Conservation (phyloP, 768 basidiomycete genomes). For the Dictyophora rubrovolvata region DNA sequence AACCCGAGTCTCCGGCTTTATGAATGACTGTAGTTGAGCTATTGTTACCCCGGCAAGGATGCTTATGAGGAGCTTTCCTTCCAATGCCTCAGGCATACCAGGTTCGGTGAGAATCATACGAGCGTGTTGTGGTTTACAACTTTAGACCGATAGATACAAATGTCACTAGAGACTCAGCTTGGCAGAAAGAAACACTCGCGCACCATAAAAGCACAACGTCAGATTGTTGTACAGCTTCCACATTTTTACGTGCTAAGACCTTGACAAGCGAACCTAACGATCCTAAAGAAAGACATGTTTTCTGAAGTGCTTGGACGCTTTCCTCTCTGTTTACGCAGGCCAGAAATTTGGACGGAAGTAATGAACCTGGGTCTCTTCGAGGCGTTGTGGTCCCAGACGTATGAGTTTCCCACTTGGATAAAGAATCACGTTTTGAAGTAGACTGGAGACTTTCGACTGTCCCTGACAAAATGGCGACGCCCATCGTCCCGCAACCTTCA, state of each 20-base stretch:
- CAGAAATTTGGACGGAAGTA: conserved; percentile 69
- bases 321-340: conserved; percentile 80
- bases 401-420: conserved; percentile 53
- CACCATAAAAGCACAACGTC: conserved; percentile 89
- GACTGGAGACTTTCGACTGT: conserved; percentile 73
- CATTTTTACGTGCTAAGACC: conserved; percentile 59
- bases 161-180: neutral
- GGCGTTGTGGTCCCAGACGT: conserved; percentile 71
- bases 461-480: conserved; percentile 88
- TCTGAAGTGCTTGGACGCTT: conserved; percentile 55
- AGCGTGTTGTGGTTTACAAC: conserved; percentile 92
- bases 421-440: conserved; percentile 17
- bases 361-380: conserved; percentile 42
- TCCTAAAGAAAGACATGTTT: conserved; percentile 49
- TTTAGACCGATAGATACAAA: conserved; percentile 21
- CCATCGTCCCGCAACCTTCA: conserved; percentile 97
- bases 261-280: conserved; percentile 57
- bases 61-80: conserved; percentile 87
- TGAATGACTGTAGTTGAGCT: conserved; percentile 65
- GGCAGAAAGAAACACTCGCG: conserved; percentile 15
- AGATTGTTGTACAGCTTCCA: conserved; percentile 56
- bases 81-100: conserved; percentile 76
- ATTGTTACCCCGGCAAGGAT: conserved; percentile 97
- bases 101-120: conserved; percentile 56
- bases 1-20: conserved; percentile 66